These are phyloP conservation scores for Coemansia umbellata DNA, from an alignment of 192 early-diverging fungal genomes.

Conservation along the genomic window DNA sequence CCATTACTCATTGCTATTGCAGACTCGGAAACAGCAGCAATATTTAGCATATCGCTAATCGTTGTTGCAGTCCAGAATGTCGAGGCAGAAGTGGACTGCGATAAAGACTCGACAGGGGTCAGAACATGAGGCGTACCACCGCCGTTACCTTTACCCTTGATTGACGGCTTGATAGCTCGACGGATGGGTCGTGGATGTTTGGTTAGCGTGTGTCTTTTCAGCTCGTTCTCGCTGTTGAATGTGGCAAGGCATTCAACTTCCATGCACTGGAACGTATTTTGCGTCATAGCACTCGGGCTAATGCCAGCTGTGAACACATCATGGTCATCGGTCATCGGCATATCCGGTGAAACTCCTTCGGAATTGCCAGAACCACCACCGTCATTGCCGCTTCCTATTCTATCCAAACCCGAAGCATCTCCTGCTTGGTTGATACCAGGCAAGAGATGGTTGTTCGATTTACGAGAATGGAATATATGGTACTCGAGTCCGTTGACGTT, in stretches of 20 bases:
- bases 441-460: slow-evolving; percentile 36
- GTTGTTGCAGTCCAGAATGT: slow-evolving; percentile 25
- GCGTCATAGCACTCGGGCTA: not conserved
- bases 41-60: slow-evolving; percentile 18
- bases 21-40: slow-evolving; percentile 3
- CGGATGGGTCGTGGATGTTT: slow-evolving; percentile 48
- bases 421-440: slow-evolving; percentile 1
- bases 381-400: not conserved
- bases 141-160: slow-evolving; percentile 6
- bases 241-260: slow-evolving; percentile 38
- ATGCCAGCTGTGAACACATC: not conserved
- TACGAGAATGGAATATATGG: slow-evolving; percentile 63
- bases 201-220: slow-evolving; percentile 25
- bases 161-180: slow-evolving; percentile 40
- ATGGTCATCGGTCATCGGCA: not conserved
- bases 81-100: not conserved
- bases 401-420: slow-evolving; percentile 1
- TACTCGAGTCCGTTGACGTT: slow-evolving; percentile 84
- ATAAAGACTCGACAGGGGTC: not conserved
- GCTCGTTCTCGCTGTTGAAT: slow-evolving; percentile 23
- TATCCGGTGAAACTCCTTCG: not conserved
- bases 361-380: not conserved
- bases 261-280: slow-evolving; percentile 19
- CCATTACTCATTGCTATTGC: not conserved
- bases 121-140: slow-evolving; percentile 10